These are phyloP conservation scores for Calonectria honghensis DNA, from an alignment of 2,329 filamentous ascomycete genomes.

Conservation along the genomic window DNA sequence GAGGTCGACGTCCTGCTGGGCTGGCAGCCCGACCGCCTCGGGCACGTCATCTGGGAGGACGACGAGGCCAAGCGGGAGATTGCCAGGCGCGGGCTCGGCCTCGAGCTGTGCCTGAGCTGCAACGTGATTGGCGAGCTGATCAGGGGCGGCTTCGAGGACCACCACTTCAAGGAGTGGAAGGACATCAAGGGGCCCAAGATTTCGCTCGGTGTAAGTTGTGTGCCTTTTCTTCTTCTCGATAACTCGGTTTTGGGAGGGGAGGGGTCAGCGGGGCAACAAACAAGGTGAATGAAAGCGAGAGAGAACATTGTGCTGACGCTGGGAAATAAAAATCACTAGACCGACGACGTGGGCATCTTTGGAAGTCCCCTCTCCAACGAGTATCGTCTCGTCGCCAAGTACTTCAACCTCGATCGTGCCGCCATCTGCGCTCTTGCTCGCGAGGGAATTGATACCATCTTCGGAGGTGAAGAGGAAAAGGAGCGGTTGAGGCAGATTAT, in stretches of 20 bases:
- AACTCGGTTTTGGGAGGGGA: neutral
- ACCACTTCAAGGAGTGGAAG: constrained; percentile 87
- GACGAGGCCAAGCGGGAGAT: constrained; percentile 75
- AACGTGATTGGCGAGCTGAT: constrained; percentile 87
- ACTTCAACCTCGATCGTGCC: constrained; percentile 75
- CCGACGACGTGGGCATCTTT: constrained; percentile 89
- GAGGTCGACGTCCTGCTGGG: constrained; percentile 80
- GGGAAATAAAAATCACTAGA: constrained; percentile 67
- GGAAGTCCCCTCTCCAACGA: constrained; percentile 85
- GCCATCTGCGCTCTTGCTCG: constrained; percentile 74
- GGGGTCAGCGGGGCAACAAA: neutral
- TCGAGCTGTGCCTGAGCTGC: constrained; percentile 87
- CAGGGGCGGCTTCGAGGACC: constrained; percentile 77
- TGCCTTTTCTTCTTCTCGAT: constrained; percentile 4
- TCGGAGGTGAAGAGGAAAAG: constrained; percentile 79
- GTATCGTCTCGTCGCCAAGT: constrained; percentile 81
- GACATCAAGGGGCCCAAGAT: constrained; percentile 75
- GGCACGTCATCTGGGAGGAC: constrained; percentile 86
- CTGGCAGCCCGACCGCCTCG: constrained; percentile 81
- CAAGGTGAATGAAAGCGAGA: neutral
- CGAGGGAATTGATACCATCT: constrained; percentile 79
- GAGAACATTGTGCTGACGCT: constrained; percentile 32
- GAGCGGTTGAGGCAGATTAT: constrained; percentile 70
- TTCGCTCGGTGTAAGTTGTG: constrained; percentile 78
- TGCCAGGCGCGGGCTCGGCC: constrained; percentile 71